Percentiles rank a stretch among this genome's conserved stretches.
Evolutionary conservation across 2,329 filamentous ascomycete species (phyloP).

Genomic region (Cercospora beticola): DNA sequence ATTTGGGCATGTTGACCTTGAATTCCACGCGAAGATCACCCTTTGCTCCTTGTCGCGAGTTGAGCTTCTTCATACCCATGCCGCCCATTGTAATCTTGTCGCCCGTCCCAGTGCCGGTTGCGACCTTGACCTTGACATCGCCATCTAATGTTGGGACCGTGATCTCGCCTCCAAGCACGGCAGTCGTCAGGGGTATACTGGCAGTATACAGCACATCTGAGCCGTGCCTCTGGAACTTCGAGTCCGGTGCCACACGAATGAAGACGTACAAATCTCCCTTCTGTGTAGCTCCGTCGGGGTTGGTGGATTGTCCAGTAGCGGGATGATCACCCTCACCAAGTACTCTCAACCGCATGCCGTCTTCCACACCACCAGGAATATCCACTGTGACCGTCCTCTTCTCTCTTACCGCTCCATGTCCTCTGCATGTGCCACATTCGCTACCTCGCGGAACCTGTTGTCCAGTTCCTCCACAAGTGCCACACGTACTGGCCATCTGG

Average conservation of each 20-base stretch:
- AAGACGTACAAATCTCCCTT: conserved; percentile 89
- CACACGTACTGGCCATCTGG: conserved; percentile 91
- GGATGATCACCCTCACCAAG: conserved; percentile 85
- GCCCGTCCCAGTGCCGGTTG: conserved; percentile 86
- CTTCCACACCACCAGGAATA: conserved; percentile 92
- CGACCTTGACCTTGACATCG: conserved; percentile 84
- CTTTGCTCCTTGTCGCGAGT: conserved; percentile 61
- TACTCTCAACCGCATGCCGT: conserved; percentile 88
- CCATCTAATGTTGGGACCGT: conserved; percentile 86
- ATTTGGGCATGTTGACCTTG: conserved; percentile 93
- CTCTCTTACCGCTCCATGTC: conserved; percentile 81
- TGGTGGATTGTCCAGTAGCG: conserved; percentile 67
- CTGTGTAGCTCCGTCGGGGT: conserved; percentile 63
- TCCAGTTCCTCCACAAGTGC: conserved; percentile 76
- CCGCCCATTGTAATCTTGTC: conserved; percentile 86
- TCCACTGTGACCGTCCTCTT: conserved; percentile 82
- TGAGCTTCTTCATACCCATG: conserved; percentile 90
- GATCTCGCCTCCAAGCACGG: conserved; percentile 86
- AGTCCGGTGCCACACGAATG: conserved; percentile 83
- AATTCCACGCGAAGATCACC: conserved; percentile 94
- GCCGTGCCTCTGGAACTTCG: conserved; percentile 83
- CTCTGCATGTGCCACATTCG: conserved; percentile 76
- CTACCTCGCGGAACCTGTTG: conserved; percentile 72
- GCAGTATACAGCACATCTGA: conserved; percentile 93
- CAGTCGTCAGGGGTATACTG: conserved; percentile 86